Percentiles rank a stretch among this genome's conserved stretches.
These are phyloP conservation scores for Metschnikowia koreensis DNA, from an alignment of 805 yeast species.

Conservation along the genomic window DNA sequence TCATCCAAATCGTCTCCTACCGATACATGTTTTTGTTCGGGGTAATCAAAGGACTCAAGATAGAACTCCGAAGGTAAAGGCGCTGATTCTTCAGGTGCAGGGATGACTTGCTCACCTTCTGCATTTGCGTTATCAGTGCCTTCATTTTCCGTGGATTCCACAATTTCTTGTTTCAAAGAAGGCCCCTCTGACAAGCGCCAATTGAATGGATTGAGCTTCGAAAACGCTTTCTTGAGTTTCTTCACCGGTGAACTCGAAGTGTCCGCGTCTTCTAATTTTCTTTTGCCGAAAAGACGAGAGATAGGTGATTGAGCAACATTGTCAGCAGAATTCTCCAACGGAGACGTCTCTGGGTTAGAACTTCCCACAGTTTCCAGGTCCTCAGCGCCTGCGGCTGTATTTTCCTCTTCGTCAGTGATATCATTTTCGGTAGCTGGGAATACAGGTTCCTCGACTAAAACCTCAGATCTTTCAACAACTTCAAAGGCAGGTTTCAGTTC, in stretches of 20 bases:
- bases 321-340: neutral
- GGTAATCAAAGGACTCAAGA: neutral
- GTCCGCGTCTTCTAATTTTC: conserved; percentile 4
- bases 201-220: conserved; percentile 12
- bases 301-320: neutral
- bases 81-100: neutral
- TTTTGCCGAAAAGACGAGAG: neutral
- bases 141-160: neutral
- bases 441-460: no score
- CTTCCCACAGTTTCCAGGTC: neutral
- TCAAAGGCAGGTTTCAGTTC: no score
- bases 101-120: neutral
- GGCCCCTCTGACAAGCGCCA: conserved; percentile 6
- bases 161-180: neutral
- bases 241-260: conserved; percentile 12
- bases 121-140: neutral
- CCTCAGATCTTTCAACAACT: no score
- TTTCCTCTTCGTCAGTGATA: no score
- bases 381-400: neutral
- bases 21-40: neutral
- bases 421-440: no score
- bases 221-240: conserved; percentile 7
- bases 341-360: neutral
- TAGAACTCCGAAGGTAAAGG: neutral
- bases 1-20: neutral